Percentiles rank a stretch among this genome's conserved stretches.
phyloP scores from a whole-genome alignment of 2,329 filamentous ascomycete genomes.

The Cordyceps cicadae region DNA sequence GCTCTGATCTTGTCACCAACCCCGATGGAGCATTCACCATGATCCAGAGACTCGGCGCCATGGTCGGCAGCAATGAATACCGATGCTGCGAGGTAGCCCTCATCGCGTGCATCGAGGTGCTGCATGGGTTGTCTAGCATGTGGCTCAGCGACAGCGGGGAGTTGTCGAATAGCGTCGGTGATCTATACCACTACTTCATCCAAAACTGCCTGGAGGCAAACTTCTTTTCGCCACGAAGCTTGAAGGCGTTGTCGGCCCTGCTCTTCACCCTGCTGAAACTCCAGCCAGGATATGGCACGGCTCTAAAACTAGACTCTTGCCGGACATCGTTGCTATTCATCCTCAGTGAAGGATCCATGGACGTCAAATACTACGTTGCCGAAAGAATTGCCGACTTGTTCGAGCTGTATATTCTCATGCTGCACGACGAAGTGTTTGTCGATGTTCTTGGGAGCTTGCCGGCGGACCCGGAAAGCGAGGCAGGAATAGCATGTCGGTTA shows the following conservation, averaged over 20 bases:
- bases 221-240: slow-evolving; percentile 60
- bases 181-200: slow-evolving; percentile 74
- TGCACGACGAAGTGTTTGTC: slow-evolving; percentile 76
- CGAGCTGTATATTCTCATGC: slow-evolving; percentile 67
- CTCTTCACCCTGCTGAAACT: slow-evolving; percentile 61
- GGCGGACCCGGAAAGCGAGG: slow-evolving; percentile 57
- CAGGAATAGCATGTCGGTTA: slow-evolving; percentile 80
- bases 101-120: slow-evolving; percentile 56
- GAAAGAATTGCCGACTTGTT: slow-evolving; percentile 67
- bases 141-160: slow-evolving; percentile 55
- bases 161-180: slow-evolving; percentile 58
- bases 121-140: slow-evolving; percentile 53
- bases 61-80: slow-evolving; percentile 51
- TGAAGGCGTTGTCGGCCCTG: slow-evolving; percentile 58
- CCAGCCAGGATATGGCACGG: slow-evolving; percentile 58
- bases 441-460: slow-evolving; percentile 79
- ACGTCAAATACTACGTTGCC: slow-evolving; percentile 69
- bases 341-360: slow-evolving; percentile 55
- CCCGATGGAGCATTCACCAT: slow-evolving; percentile 38
- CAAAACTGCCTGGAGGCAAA: slow-evolving; percentile 57
- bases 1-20: slow-evolving; percentile 43
- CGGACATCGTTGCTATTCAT: slow-evolving; percentile 69
- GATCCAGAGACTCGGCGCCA: slow-evolving; percentile 40
- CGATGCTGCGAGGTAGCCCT: slow-evolving; percentile 68
- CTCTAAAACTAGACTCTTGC: slow-evolving; percentile 47